A percentile compares a stretch with the other conserved stretches of the same genome.
Conservation (phyloP, 1,139 yeast genomes). For the Candida neerlandica region DNA sequence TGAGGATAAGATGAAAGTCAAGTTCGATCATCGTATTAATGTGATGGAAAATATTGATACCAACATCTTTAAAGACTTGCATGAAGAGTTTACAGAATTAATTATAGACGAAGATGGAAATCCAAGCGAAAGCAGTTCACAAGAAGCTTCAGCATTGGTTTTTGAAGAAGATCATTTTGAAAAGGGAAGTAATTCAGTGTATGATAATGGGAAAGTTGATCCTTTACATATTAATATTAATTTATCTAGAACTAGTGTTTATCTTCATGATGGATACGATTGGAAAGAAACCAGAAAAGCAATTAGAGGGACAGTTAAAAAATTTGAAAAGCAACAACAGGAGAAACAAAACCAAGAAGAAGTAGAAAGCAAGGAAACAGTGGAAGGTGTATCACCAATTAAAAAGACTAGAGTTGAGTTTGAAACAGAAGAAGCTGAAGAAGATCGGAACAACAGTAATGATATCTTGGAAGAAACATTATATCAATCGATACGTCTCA, state of each 20-base stretch:
- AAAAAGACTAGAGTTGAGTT: neutral
- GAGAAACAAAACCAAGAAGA: constrained; percentile 8
- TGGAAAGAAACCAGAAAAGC: constrained; percentile 79
- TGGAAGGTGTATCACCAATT: neutral
- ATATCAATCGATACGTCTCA: constrained; percentile 73
- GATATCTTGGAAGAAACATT: constrained; percentile 60
- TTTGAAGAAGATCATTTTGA: constrained; percentile 18
- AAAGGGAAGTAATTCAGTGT: constrained; percentile 6
- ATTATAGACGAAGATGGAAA: constrained; percentile 10
- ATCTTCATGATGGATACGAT: constrained; percentile 87
- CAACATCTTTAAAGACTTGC: constrained; percentile 12
- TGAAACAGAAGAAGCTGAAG: constrained; percentile 15
- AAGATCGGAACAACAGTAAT: constrained; percentile 21
- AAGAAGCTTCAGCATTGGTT: constrained; percentile 11
- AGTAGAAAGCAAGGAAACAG: neutral
- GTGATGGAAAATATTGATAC: constrained; percentile 52
- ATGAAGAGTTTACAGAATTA: constrained; percentile 14
- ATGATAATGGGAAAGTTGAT: constrained; percentile 17
- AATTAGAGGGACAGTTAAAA: constrained; percentile 63
- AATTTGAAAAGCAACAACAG: constrained; percentile 49
- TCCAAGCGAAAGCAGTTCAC: constrained; percentile 12
- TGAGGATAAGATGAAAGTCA: constrained; percentile 54
- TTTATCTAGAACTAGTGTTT: constrained; percentile 47
- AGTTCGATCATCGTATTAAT: constrained; percentile 39
- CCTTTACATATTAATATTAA: constrained; percentile 38